Conservation (phyloP, 495 filamentous ascomycete genomes). For the Podospora sp. region DNA sequence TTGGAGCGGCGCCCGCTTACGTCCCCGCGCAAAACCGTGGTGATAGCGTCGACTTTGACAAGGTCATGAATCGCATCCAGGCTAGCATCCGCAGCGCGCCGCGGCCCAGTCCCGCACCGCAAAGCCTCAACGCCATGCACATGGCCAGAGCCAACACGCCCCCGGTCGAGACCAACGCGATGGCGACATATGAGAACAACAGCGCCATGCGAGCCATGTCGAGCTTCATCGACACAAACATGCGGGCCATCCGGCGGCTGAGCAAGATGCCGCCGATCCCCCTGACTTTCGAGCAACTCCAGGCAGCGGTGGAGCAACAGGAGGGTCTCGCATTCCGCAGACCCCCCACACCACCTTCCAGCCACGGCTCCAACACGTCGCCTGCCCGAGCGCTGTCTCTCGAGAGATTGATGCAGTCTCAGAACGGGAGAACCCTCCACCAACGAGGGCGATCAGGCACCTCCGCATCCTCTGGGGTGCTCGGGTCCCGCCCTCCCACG, state of each 20-base stretch:
- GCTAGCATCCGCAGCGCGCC: constrained; percentile 33
- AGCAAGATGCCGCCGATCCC: constrained; percentile 42
- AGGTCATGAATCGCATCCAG: constrained; percentile 46
- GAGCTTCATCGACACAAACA: constrained; percentile 50
- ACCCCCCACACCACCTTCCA: constrained; percentile 41
- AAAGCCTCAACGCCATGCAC: constrained; percentile 44
- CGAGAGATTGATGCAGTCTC: constrained; percentile 28
- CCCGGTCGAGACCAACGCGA: constrained; percentile 35
- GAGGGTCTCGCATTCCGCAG: constrained; percentile 14
- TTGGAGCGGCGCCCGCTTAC: constrained; percentile 38
- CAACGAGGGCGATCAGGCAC: background rate
- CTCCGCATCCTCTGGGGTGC: background rate
- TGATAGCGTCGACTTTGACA: constrained; percentile 44
- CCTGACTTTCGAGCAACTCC: constrained; percentile 42
- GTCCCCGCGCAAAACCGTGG: constrained; percentile 35
- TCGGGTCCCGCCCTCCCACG: background rate
- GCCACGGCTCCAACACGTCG: constrained; percentile 30
- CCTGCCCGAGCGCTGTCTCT: constrained; percentile 21
- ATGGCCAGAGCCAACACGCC: constrained; percentile 36
- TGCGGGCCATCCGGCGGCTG: constrained; percentile 48
- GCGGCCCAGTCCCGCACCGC: constrained; percentile 25
- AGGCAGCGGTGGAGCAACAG: constrained; percentile 32
- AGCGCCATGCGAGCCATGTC: constrained; percentile 48
- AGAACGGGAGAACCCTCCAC: constrained; percentile 19
- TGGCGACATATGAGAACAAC: constrained; percentile 44